A percentile compares a stretch with the other conserved stretches of the same genome.
These are phyloP conservation scores for Hypomontagnella submonticulosa DNA, from an alignment of 495 filamentous ascomycete species.

Conservation along the genomic window DNA sequence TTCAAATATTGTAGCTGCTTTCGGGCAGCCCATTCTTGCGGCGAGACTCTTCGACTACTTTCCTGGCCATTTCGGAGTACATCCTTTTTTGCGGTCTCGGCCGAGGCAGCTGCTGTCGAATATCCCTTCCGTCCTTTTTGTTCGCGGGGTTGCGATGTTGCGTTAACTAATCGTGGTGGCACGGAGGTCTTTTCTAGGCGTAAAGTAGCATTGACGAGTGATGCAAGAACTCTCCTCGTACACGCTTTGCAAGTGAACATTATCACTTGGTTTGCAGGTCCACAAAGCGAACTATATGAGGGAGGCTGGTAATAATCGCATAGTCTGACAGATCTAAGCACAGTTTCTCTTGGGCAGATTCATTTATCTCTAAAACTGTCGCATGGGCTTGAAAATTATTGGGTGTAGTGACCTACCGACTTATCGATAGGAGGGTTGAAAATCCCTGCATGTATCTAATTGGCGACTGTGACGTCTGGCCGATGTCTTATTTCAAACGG, in stretches of 20 bases:
- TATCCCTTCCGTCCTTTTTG: constrained; percentile 21
- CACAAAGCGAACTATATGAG: background rate
- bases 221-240: constrained; percentile 39
- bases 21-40: constrained; percentile 48
- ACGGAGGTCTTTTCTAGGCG: constrained; percentile 16
- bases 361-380: no score
- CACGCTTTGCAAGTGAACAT: constrained; percentile 59
- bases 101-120: constrained; percentile 13
- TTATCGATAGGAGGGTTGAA: constrained; percentile 14
- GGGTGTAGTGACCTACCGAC: background rate
- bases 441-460: background rate
- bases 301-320: constrained; percentile 3
- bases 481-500: no score
- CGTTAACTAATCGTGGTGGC: constrained; percentile 2
- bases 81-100: background rate
- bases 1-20: constrained; percentile 70
- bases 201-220: constrained; percentile 14
- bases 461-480: no score
- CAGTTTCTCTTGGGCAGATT: constrained; percentile 13
- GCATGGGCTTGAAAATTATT: constrained; percentile 14
- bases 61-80: background rate
- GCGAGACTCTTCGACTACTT: constrained; percentile 41
- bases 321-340: background rate
- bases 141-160: constrained; percentile 6
- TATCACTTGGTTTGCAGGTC: constrained; percentile 16